Conservation (phyloP, 768 basidiomycete genomes). For the Boletus speciosus region DNA sequence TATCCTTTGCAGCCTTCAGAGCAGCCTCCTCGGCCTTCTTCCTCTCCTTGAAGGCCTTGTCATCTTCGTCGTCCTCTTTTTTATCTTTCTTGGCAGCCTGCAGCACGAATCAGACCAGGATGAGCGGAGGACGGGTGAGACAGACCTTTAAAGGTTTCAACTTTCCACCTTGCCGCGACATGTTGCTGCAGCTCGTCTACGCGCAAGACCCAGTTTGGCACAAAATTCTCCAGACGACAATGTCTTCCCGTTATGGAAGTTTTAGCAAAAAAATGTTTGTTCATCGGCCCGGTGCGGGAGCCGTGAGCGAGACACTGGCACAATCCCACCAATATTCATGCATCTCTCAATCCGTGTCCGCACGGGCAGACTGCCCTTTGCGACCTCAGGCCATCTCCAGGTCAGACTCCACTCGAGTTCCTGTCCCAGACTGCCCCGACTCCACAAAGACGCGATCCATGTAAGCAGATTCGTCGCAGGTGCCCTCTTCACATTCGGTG, state of each 20-base stretch:
- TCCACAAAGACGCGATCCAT: constrained; percentile 3
- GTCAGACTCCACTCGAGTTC: constrained; percentile 1
- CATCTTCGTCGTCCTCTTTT: constrained; percentile 68
- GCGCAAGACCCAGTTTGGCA: neutral
- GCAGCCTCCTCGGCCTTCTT: constrained; percentile 73
- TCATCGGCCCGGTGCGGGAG: neutral
- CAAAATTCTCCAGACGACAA: neutral
- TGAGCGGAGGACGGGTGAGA: neutral
- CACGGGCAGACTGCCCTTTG: neutral
- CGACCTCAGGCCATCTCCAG: neutral
- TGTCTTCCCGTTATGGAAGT: constrained; percentile 4
- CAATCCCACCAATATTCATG: neutral
- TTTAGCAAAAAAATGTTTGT: neutral
- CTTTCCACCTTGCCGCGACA: constrained; percentile 75
- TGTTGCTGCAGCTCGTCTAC: constrained; percentile 9
- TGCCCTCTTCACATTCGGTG: constrained; percentile 19
- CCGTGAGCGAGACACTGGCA: neutral
- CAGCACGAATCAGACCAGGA: neutral
- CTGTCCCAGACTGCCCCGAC: neutral
- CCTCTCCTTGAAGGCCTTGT: constrained; percentile 69
- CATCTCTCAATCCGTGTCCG: neutral
- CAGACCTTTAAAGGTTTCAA: constrained; percentile 78
- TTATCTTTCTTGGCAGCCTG: constrained; percentile 84
- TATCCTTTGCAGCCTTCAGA: constrained; percentile 67
- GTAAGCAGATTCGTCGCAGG: constrained; percentile 15